These are phyloP conservation scores for Ophiostoma himal-ulmi DNA, from an alignment of 2,329 filamentous ascomycete genomes.

Conservation along the genomic window DNA sequence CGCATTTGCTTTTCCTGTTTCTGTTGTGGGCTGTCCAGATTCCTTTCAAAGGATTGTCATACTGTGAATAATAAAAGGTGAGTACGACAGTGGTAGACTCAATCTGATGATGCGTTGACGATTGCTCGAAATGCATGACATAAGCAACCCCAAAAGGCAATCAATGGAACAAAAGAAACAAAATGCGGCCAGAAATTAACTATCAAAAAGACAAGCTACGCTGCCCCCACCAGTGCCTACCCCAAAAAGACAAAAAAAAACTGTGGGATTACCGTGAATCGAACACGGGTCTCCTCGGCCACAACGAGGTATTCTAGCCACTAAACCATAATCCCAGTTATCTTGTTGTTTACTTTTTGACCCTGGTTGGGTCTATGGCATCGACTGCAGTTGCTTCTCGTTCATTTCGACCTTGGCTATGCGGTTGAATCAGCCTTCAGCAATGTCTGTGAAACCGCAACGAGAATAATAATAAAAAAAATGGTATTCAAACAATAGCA, in stretches of 20 bases:
- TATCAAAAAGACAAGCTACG: neutral
- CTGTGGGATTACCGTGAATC: constrained; percentile 27
- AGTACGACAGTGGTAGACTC: too few species aligned
- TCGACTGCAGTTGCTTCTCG: neutral
- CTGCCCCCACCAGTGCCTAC: too few species aligned
- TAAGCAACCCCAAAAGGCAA: too few species aligned
- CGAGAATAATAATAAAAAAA: too few species aligned
- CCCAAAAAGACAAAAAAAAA: neutral
- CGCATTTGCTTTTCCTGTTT: neutral
- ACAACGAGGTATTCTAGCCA: constrained; percentile 28
- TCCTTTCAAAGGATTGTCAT: too few species aligned
- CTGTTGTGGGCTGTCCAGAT: too few species aligned
- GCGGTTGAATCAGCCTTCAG: neutral
- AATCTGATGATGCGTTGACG: too few species aligned
- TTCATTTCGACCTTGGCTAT: neutral
- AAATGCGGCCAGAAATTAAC: too few species aligned
- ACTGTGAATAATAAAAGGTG: too few species aligned
- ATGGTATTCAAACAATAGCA: too few species aligned
- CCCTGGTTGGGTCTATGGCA: neutral
- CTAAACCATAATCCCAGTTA: constrained; percentile 25
- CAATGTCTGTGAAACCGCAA: neutral
- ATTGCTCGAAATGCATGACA: too few species aligned
- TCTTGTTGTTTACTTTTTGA: neutral
- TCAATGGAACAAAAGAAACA: too few species aligned
- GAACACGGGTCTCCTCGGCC: constrained; percentile 28